A percentile compares a stretch with the other conserved stretches of the same genome.
Evolutionary conservation across 345 rosid genomes (phyloP).

Genomic region (Anastatica hierochuntica): DNA sequence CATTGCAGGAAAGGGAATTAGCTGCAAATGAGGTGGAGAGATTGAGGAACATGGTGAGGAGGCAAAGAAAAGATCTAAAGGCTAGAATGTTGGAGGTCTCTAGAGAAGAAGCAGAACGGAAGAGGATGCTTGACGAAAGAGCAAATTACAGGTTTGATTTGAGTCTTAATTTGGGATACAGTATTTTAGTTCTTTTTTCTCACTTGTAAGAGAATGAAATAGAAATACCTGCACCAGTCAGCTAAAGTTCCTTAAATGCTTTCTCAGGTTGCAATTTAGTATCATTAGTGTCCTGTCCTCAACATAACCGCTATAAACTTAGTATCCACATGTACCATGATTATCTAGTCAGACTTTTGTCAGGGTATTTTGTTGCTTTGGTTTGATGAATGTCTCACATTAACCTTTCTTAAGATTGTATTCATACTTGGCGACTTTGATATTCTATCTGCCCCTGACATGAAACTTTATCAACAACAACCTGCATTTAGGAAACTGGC

Average conservation of each 20-base stretch:
- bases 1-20: slow-evolving; percentile 56
- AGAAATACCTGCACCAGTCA: neutral
- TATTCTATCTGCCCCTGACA: neutral
- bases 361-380: neutral
- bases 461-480: neutral
- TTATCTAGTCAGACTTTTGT: neutral
- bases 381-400: neutral
- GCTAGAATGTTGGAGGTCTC: slow-evolving; percentile 87
- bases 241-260: neutral
- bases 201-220: neutral
- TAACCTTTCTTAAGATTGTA: neutral
- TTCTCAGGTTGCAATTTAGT: neutral
- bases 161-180: neutral
- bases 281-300: neutral
- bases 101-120: slow-evolving; percentile 87
- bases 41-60: slow-evolving; percentile 58
- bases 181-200: neutral
- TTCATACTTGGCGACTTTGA: neutral
- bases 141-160: slow-evolving; percentile 62
- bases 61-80: slow-evolving; percentile 78
- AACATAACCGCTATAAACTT: neutral
- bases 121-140: slow-evolving; percentile 86
- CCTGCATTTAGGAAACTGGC: neutral
- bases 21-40: slow-evolving; percentile 78
- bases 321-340: neutral